phyloP scores from a whole-genome alignment of 192 early-diverging fungal species.

The Coemansia guatemalensis region DNA sequence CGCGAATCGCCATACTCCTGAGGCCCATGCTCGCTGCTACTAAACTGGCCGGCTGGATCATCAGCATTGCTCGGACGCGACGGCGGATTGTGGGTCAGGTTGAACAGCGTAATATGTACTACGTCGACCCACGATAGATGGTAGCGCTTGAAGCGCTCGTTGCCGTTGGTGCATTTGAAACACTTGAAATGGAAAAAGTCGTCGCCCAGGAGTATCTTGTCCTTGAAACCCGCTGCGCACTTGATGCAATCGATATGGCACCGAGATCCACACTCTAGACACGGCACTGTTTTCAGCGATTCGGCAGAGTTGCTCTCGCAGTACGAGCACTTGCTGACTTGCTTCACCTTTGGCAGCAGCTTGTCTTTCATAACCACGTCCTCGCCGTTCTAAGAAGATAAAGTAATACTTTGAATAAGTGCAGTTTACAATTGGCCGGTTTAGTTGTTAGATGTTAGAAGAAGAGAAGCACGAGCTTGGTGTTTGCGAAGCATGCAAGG shows the following conservation, averaged over 20 bases:
- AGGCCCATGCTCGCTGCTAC: conserved; percentile 51
- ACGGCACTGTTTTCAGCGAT: conserved; percentile 54
- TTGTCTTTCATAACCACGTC: conserved; percentile 51
- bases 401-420: background rate
- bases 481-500: background rate
- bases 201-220: conserved; percentile 63
- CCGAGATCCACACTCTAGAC: conserved; percentile 51
- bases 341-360: conserved; percentile 53
- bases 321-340: conserved; percentile 54
- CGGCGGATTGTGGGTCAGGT: conserved; percentile 56
- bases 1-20: conserved; percentile 54
- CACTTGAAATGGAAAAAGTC: conserved; percentile 70
- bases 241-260: conserved; percentile 61
- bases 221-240: conserved; percentile 55
- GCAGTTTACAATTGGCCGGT: background rate
- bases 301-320: conserved; percentile 54
- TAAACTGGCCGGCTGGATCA: conserved; percentile 44
- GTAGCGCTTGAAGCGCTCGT: conserved; percentile 59
- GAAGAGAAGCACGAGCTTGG: background rate
- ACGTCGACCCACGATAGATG: conserved; percentile 66
- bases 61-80: conserved; percentile 26
- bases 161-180: conserved; percentile 54
- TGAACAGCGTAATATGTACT: conserved; percentile 65
- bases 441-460: background rate
- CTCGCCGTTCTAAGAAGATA: conserved; percentile 32